A percentile compares a stretch with the other conserved stretches of the same genome.
These are phyloP conservation scores for Plasmodium gallinaceum DNA, from an alignment of 169 alveolate species.

Conservation along the genomic window DNA sequence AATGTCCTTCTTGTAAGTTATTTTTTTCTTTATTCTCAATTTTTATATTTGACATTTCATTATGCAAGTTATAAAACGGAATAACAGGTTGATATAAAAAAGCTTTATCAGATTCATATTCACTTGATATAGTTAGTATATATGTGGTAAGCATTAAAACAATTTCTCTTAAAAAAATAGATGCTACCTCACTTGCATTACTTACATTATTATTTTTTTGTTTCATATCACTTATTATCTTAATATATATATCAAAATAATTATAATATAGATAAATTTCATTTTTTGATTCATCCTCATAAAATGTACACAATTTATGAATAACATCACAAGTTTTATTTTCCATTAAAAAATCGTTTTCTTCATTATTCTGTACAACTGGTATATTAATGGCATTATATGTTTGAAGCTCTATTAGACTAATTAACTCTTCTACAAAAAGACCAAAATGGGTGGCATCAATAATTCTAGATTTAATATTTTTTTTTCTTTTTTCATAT, in stretches of 20 bases:
- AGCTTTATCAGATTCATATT: slow-evolving; percentile 54
- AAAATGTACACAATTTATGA: slow-evolving; percentile 58
- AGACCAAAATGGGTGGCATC: slow-evolving; percentile 73
- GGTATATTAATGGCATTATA: slow-evolving; percentile 64
- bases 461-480: slow-evolving; percentile 48
- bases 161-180: slow-evolving; percentile 66
- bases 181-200: slow-evolving; percentile 76
- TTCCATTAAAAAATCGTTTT: slow-evolving; percentile 35
- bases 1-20: background rate
- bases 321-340: slow-evolving; percentile 53
- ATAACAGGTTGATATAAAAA: slow-evolving; percentile 75
- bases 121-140: slow-evolving; percentile 62
- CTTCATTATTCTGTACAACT: slow-evolving; percentile 31
- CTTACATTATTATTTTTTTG: slow-evolving; percentile 65
- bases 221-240: slow-evolving; percentile 54
- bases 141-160: slow-evolving; percentile 76
- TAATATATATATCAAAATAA: slow-evolving; percentile 36
- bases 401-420: slow-evolving; percentile 47
- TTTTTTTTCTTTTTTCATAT: slow-evolving; percentile 71
- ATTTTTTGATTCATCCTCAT: slow-evolving; percentile 36
- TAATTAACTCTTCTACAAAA: slow-evolving; percentile 74
- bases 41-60: slow-evolving; percentile 37
- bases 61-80: slow-evolving; percentile 61
- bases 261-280: slow-evolving; percentile 13
- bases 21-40: slow-evolving; percentile 19